These are phyloP conservation scores for Populus hybrid DNA, from an alignment of 441 rosid genomes.

Conservation along the genomic window DNA sequence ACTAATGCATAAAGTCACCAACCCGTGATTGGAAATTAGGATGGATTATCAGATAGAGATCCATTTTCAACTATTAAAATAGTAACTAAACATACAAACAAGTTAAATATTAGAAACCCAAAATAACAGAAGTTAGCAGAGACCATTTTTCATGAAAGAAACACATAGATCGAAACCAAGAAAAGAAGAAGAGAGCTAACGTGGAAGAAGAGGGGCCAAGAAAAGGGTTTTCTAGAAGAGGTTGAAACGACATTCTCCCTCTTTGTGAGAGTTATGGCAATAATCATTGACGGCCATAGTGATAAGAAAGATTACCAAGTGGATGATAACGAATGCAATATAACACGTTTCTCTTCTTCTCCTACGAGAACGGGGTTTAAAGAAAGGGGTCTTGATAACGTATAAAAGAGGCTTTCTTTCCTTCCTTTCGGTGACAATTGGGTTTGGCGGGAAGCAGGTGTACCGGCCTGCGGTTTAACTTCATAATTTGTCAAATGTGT, in stretches of 20 bases:
- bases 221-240: conserved; percentile 73
- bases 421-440: conserved; percentile 10
- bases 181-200: conserved; percentile 29
- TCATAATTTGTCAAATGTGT: fast-evolving
- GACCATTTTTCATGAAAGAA: background rate
- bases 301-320: conserved; percentile 56
- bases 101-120: background rate
- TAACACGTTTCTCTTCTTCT: conserved; percentile 69
- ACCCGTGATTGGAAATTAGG: background rate
- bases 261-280: conserved; percentile 47
- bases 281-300: conserved; percentile 73
- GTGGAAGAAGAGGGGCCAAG: conserved; percentile 88
- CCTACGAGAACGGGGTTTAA: conserved; percentile 42
- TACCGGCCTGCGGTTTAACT: background rate
- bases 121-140: background rate
- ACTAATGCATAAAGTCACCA: background rate
- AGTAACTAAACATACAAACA: background rate
- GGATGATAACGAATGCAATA: conserved; percentile 71
- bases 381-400: background rate
- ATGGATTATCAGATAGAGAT: background rate
- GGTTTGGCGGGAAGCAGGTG: conserved; percentile 24
- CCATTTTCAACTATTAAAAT: background rate
- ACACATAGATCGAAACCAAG: background rate
- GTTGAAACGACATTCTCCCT: conserved; percentile 76
- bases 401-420: background rate